phyloP scores from a whole-genome alignment of 495 filamentous ascomycete species.

The Trichoderma virens region DNA sequence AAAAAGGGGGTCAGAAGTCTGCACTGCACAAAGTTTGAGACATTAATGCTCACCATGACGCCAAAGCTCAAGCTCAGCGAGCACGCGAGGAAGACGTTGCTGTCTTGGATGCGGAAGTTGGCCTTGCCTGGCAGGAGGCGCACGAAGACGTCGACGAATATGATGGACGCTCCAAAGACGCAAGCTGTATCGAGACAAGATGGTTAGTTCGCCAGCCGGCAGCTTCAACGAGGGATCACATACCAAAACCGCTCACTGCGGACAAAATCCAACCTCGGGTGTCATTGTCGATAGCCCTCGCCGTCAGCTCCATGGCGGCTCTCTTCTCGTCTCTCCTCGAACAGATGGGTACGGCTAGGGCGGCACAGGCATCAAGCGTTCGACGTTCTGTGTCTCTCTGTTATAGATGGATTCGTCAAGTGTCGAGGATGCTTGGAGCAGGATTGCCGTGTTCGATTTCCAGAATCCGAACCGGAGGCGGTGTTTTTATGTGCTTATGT shows the following conservation, averaged over 20 bases:
- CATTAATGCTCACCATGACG: conserved; percentile 69
- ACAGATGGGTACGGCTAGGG: neutral
- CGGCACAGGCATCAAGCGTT: neutral
- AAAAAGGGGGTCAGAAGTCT: conserved; percentile 12
- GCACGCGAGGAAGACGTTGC: conserved; percentile 75
- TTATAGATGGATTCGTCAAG: no score
- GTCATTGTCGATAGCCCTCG: conserved; percentile 59
- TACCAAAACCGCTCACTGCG: conserved; percentile 69
- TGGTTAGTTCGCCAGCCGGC: neutral
- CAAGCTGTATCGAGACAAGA: conserved; percentile 50
- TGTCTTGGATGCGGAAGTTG: conserved; percentile 82
- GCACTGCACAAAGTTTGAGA: conserved; percentile 11
- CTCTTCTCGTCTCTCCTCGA: neutral
- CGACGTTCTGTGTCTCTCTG: neutral
- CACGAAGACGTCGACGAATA: conserved; percentile 75
- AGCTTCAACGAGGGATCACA: conserved; percentile 16
- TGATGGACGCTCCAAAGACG: conserved; percentile 70
- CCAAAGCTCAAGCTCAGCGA: conserved; percentile 91
- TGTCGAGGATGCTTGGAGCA: neutral
- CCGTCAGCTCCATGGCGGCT: conserved; percentile 24
- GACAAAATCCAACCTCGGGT: conserved; percentile 91
- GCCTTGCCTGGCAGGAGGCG: conserved; percentile 61
- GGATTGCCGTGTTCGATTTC: no score
- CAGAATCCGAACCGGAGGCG: no score
- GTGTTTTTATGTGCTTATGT: no score